phyloP scores from a whole-genome alignment of 768 basidiomycete species.

The Boletus sensibilis region DNA sequence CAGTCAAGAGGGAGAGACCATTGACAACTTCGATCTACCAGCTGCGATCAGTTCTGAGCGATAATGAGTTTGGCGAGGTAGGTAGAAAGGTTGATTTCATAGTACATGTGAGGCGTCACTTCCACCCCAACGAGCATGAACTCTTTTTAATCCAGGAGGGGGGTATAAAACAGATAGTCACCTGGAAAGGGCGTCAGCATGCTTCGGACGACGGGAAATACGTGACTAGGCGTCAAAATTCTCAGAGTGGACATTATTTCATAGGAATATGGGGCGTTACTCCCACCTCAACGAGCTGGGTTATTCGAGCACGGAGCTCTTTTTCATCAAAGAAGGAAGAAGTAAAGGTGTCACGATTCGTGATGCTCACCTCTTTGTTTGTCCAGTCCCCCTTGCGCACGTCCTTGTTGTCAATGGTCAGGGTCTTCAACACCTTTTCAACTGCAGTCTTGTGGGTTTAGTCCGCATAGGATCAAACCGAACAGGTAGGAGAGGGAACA shows the following conservation, averaged over 20 bases:
- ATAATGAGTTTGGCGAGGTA: background rate
- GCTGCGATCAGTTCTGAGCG: conserved; percentile 13
- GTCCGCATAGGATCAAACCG: conserved; percentile 10
- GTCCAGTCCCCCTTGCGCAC: conserved; percentile 92
- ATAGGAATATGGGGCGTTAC: conserved; percentile 80
- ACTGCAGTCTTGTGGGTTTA: conserved; percentile 60
- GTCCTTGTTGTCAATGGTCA: conserved; percentile 83
- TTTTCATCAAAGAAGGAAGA: conserved; percentile 56
- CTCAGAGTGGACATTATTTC: conserved; percentile 59
- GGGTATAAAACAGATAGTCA: conserved; percentile 12
- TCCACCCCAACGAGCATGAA: conserved; percentile 74
- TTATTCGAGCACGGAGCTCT: conserved; percentile 80
- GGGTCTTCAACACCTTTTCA: conserved; percentile 78
- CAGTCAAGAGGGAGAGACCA: conserved; percentile 84
- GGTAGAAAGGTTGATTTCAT: conserved; percentile 4
- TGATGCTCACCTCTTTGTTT: conserved; percentile 84
- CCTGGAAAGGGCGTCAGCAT: conserved; percentile 20
- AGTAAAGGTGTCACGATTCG: background rate
- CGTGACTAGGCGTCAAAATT: conserved; percentile 4
- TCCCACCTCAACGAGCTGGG: conserved; percentile 96
- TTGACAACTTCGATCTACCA: conserved; percentile 87
- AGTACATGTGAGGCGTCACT: conserved; percentile 69
- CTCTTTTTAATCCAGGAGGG: conserved; percentile 58
- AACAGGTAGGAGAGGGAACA: conserved; percentile 25
- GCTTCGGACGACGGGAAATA: background rate